Evolutionary conservation across 441 rosid species (phyloP).

Genomic region (Flueggea neowawraea): DNA sequence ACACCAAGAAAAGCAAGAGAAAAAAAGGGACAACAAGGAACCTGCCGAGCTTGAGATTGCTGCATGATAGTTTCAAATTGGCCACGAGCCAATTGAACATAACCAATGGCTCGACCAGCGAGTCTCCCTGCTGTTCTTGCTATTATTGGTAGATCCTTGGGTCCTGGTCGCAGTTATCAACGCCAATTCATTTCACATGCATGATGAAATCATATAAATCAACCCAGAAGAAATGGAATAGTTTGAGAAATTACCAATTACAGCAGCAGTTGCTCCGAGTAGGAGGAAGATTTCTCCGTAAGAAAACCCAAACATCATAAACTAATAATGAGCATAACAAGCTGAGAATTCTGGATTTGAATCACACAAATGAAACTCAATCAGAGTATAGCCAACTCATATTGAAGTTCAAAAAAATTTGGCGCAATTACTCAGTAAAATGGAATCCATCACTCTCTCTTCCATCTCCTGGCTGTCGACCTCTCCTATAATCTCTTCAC

Average conservation of each 20-base stretch:
- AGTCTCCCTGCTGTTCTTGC: slow-evolving; percentile 79
- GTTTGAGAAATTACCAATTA: slow-evolving; percentile 44
- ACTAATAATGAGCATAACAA: too few relatives aligned
- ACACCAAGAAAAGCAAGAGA: not conserved
- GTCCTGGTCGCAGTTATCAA: slow-evolving; percentile 31
- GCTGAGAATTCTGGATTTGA: too few relatives aligned
- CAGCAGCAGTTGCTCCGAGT: slow-evolving; percentile 73
- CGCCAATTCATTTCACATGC: too few relatives aligned
- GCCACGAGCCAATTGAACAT: slow-evolving; percentile 85
- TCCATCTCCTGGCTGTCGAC: too few relatives aligned
- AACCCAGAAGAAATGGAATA: not conserved
- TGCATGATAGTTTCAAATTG: slow-evolving; percentile 82
- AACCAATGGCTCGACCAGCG: slow-evolving; percentile 78
- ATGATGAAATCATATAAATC: too few relatives aligned
- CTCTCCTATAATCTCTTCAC: too few relatives aligned
- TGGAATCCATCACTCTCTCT: too few relatives aligned
- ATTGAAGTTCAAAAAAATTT: too few relatives aligned
- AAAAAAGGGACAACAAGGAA: slow-evolving; percentile 7
- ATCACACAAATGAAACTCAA: too few relatives aligned
- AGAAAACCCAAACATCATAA: slow-evolving; percentile 65
- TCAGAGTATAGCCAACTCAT: too few relatives aligned
- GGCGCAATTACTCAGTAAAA: too few relatives aligned
- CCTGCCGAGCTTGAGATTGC: slow-evolving; percentile 92
- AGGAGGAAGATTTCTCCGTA: slow-evolving; percentile 74
- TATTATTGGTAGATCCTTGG: slow-evolving; percentile 74